A percentile compares a stretch with the other conserved stretches of the same genome.
phyloP scores from a whole-genome alignment of 768 basidiomycete species.

The Tephrocybe sp. region DNA sequence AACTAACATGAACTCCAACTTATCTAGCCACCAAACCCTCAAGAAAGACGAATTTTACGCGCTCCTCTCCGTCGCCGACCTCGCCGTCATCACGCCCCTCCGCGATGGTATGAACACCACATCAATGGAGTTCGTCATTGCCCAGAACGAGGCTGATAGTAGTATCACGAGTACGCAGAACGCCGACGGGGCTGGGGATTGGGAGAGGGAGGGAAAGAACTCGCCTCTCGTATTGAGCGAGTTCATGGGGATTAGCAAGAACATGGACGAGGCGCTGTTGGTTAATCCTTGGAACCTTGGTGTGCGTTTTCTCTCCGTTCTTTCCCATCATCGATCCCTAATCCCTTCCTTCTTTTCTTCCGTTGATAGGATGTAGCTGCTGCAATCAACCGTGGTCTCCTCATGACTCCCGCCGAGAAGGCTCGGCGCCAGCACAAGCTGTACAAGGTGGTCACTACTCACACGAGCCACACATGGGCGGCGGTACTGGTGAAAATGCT shows the following conservation, averaged over 20 bases:
- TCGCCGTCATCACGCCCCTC: constrained; percentile 92
- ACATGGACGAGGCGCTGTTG: constrained; percentile 85
- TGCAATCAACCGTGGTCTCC: constrained; percentile 85
- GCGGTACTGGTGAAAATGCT: constrained; percentile 87
- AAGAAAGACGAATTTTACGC: constrained; percentile 99
- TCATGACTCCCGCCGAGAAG: constrained; percentile 84
- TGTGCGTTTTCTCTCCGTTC: constrained; percentile 41
- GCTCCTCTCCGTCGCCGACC: constrained; percentile 86
- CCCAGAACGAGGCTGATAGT: constrained; percentile 77
- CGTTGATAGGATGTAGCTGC: constrained; percentile 73
- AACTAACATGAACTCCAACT: no score
- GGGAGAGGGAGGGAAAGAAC: constrained; percentile 40
- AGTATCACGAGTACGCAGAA: no score
- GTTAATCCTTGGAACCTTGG: constrained; percentile 97
- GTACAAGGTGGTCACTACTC: constrained; percentile 78
- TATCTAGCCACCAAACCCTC: constrained; percentile 85
- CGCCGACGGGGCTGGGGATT: no score
- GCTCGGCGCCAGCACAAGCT: constrained; percentile 70
- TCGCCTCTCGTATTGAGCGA: constrained; percentile 91
- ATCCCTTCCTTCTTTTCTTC: not conserved
- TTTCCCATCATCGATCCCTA: not conserved
- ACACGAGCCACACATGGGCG: constrained; percentile 82
- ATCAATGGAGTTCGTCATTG: constrained; percentile 96
- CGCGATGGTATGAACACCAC: constrained; percentile 99
- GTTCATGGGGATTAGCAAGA: constrained; percentile 96